phyloP scores from a whole-genome alignment of 2,329 filamentous ascomycete genomes.

The Ophiosphaerella korrae region DNA sequence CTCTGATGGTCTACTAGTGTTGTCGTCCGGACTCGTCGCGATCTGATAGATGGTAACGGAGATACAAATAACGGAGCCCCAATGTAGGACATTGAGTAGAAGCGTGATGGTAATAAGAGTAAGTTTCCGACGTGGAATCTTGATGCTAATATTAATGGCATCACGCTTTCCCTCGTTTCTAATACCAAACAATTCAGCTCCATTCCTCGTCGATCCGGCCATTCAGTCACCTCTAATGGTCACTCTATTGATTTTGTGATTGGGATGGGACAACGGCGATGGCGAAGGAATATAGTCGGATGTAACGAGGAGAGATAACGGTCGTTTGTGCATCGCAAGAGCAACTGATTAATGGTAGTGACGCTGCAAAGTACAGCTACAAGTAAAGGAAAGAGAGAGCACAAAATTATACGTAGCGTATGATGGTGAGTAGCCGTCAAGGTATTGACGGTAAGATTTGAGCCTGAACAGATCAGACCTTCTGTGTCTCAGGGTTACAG shows the following conservation, averaged over 20 bases:
- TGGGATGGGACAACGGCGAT: neutral
- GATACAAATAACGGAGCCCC: conserved; percentile 38
- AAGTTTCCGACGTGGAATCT: conserved; percentile 34
- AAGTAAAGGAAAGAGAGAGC: conserved; percentile 7
- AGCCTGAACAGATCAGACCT: conserved; percentile 35
- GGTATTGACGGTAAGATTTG: conserved; percentile 25
- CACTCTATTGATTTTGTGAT: neutral
- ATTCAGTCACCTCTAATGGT: conserved; percentile 22
- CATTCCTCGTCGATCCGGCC: conserved; percentile 25
- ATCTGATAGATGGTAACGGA: conserved; percentile 37
- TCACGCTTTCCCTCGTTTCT: conserved; percentile 16
- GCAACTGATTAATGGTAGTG: neutral
- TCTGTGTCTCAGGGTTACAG: conserved; percentile 30
- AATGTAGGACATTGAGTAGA: conserved; percentile 42
- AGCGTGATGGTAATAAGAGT: conserved; percentile 42
- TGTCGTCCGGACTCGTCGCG: conserved; percentile 32
- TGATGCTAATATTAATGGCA: conserved; percentile 15
- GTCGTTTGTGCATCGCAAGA: neutral
- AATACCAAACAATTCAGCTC: conserved; percentile 22
- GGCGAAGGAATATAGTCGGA: neutral
- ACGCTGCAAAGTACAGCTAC: neutral
- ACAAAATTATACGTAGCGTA: neutral
- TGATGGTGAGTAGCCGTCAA: conserved; percentile 11
- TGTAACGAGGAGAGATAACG: neutral
- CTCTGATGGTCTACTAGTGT: conserved; percentile 34